These are phyloP conservation scores for Entomortierella lignicola DNA, from an alignment of 192 early-diverging fungal genomes.

Conservation along the genomic window DNA sequence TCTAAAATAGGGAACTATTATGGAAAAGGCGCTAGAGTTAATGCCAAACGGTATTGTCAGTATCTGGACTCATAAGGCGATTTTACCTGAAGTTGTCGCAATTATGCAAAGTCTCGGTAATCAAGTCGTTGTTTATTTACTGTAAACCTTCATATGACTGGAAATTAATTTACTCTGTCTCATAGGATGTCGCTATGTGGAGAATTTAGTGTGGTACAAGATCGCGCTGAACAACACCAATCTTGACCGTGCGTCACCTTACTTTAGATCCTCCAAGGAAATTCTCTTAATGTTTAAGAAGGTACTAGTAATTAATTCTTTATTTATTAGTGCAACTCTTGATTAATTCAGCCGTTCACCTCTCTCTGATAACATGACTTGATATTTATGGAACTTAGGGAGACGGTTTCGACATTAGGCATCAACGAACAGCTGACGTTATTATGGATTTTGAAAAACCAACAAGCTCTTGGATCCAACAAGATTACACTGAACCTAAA, in stretches of 20 bases:
- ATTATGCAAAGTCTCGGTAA: constrained; percentile 65
- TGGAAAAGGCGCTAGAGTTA: constrained; percentile 55
- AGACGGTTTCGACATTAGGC: constrained; percentile 67
- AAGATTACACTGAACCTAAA: constrained; percentile 66
- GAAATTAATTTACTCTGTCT: not conserved
- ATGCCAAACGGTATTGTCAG: constrained; percentile 65
- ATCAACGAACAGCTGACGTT: constrained; percentile 71
- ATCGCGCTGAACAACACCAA: constrained; percentile 58
- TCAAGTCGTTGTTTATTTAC: not conserved
- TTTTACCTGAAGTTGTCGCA: constrained; percentile 63
- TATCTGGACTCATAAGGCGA: constrained; percentile 68
- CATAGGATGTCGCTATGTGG: constrained; percentile 66
- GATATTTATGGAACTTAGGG: constrained; percentile 29
- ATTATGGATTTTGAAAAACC: constrained; percentile 68
- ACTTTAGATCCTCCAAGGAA: constrained; percentile 65
- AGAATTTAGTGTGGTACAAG: constrained; percentile 72
- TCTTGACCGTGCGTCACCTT: constrained; percentile 59
- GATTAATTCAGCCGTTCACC: not conserved
- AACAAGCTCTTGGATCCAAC: constrained; percentile 58
- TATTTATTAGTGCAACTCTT: not conserved
- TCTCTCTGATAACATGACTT: not conserved
- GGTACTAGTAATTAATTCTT: constrained; percentile 6
- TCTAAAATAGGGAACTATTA: constrained; percentile 39
- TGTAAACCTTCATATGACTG: too few species aligned
- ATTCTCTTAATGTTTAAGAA: constrained; percentile 70